phyloP scores from a whole-genome alignment of 2,329 filamentous ascomycete species.

The Parastagonospora nodorum region DNA sequence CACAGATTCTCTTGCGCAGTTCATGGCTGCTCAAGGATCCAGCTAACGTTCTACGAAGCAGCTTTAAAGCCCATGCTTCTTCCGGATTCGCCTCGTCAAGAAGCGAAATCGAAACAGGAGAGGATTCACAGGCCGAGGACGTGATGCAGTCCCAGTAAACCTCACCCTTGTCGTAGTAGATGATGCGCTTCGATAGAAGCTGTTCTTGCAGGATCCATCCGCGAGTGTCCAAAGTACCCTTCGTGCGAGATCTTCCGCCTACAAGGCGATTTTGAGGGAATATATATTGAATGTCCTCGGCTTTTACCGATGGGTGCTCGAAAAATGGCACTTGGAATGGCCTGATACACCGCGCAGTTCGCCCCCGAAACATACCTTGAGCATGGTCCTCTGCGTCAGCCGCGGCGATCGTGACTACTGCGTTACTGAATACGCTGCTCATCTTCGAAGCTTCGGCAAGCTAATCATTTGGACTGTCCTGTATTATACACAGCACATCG shows the following conservation, averaged over 20 bases:
- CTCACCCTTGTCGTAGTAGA: slow-evolving; percentile 8
- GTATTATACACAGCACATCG: slow-evolving; percentile 21
- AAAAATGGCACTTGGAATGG: not conserved
- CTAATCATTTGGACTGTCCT: slow-evolving; percentile 15
- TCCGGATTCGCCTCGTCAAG: slow-evolving; percentile 5
- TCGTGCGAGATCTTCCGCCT: not conserved
- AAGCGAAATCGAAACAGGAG: slow-evolving; percentile 10
- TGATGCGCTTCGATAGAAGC: slow-evolving; percentile 9
- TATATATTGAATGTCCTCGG: not conserved
- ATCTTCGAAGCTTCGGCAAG: slow-evolving; percentile 15
- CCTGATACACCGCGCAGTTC: not conserved
- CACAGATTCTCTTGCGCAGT: slow-evolving; percentile 1
- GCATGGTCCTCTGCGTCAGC: not conserved
- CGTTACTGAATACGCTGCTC: slow-evolving; percentile 10
- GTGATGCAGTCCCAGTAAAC: slow-evolving; percentile 16
- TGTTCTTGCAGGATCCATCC: slow-evolving; percentile 18
- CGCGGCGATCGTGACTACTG: slow-evolving; percentile 12
- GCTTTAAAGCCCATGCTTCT: slow-evolving; percentile 12
- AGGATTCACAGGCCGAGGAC: slow-evolving; percentile 12
- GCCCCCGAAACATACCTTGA: not conserved
- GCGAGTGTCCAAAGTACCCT: slow-evolving; percentile 8
- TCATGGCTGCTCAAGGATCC: not conserved
- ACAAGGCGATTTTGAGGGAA: not conserved
- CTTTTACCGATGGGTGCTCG: not conserved
- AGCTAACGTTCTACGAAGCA: slow-evolving; percentile 7